phyloP scores from a whole-genome alignment of 495 filamentous ascomycete species.

The Recurvomyces mirabilis region DNA sequence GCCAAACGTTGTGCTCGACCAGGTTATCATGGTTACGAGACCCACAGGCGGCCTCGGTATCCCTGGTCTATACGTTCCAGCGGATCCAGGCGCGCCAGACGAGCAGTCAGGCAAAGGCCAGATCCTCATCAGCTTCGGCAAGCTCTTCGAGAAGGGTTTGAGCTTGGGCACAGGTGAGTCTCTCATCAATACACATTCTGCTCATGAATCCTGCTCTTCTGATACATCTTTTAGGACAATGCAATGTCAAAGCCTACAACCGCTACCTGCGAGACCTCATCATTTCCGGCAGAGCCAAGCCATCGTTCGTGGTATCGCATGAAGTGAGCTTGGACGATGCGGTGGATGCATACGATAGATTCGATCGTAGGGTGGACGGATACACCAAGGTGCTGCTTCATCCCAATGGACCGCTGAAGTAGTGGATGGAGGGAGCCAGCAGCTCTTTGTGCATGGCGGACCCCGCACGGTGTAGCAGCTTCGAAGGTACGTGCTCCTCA shows the following conservation, averaged over 20 bases:
- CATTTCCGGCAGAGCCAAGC: conserved; percentile 45
- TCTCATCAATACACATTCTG: conserved; percentile 12
- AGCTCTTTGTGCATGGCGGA: too few species aligned
- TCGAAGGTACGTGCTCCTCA: too few species aligned
- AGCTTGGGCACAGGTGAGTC: conserved; percentile 27
- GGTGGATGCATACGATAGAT: conserved; percentile 55
- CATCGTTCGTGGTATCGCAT: conserved; percentile 46
- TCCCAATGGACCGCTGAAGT: conserved; percentile 27
- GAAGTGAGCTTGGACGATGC: conserved; percentile 46
- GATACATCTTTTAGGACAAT: conserved; percentile 28
- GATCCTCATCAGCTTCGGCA: conserved; percentile 48
- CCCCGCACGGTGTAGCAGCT: too few species aligned
- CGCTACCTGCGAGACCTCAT: conserved; percentile 47
- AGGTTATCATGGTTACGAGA: conserved; percentile 30
- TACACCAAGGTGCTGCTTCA: conserved; percentile 30
- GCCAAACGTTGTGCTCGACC: conserved; percentile 32
- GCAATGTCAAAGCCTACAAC: conserved; percentile 52
- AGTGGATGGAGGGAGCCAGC: too few species aligned
- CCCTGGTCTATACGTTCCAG: conserved; percentile 31
- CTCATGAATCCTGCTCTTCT: conserved; percentile 31
- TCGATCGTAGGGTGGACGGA: conserved; percentile 55
- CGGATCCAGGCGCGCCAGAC: conserved; percentile 33
- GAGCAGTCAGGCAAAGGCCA: conserved; percentile 39
- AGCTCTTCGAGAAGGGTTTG: conserved; percentile 47
- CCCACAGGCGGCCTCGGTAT: conserved; percentile 31